Evolutionary conservation across 768 basidiomycete genomes (phyloP), one percentile per base, ranked within the genome.

Genomic region (Pleurotus sapidus): DNA sequence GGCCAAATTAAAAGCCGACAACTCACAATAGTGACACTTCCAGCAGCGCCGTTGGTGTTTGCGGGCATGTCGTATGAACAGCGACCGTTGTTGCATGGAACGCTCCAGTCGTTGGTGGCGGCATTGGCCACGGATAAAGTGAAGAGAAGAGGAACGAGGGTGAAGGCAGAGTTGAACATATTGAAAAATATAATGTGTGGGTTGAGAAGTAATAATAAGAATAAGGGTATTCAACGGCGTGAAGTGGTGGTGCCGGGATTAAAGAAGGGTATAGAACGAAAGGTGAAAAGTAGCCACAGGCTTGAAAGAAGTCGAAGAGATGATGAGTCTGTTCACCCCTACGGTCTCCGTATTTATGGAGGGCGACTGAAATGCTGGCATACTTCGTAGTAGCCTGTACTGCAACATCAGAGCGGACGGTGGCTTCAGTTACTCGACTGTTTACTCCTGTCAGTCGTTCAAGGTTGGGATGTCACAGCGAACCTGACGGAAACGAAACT

Each of bases 61-160:
- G 59, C 15, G 18, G 40, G 50, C 39, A 54, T 43, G 17, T 62
- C 53, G 51, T 62, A 62, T 17, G 58, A 50, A 20, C 61, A 62
- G 34, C 57, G 50, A 9, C 61, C 61, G 18, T 54, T 43, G 56
- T 15, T 15, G 18, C 40, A 43, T 15, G 40, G 40, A 15, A 43
- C 18, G 15, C 15, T 18, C 40, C 40, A 43, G 40, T 43, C 40
- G 40, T 43, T 43, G 5, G 40, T 15, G 14, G 15, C 11, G 6
- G 40, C 40, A 18, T 5, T 15, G 5, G 5, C 40, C 18, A 43
- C 40, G n/a, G 27, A 9, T n/a, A 49, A 34, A 34, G 14, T n/a
- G 17, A 34, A 27, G 14, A 49, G 49, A 34, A 49, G 49, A n/a
- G 49, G 30, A 23, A 49, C 49, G 24, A 49, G 49, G 23, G 25